Evolutionary conservation across 2,329 filamentous ascomycete genomes (phyloP).

Genomic region (Pseudogymnoascus sp.): DNA sequence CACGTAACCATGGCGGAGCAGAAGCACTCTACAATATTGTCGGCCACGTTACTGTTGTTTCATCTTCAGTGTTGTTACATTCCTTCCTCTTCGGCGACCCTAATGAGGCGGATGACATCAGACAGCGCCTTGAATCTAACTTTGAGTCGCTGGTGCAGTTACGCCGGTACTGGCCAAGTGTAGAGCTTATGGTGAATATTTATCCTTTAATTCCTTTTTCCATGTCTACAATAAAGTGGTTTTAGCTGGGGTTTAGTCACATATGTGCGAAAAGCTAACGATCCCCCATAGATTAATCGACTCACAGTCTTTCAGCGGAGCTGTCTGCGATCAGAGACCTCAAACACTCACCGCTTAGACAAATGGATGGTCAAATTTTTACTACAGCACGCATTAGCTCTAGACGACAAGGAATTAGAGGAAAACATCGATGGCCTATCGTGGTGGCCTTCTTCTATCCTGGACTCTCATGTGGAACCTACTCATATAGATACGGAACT

Average conservation of each 20-base stretch:
- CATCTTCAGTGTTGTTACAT: constrained; percentile 29
- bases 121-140: constrained; percentile 12
- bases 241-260: background rate
- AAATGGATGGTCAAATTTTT: constrained; percentile 16
- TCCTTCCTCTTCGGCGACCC: constrained; percentile 26
- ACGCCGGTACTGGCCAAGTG: constrained; percentile 13
- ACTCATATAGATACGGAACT: background rate
- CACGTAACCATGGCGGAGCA: constrained; percentile 20
- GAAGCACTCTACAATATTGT: constrained; percentile 28
- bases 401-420: constrained; percentile 10
- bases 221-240: background rate
- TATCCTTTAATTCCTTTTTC: background rate
- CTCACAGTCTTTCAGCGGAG: constrained; percentile 13
- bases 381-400: constrained; percentile 13
- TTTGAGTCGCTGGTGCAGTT: constrained; percentile 16
- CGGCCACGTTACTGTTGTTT: constrained; percentile 30
- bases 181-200: constrained; percentile 11
- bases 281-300: constrained; percentile 7
- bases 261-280: background rate
- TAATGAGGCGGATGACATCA: constrained; percentile 6
- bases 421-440: background rate
- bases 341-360: constrained; percentile 12
- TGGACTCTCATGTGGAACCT: background rate
- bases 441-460: background rate
- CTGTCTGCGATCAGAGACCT: constrained; percentile 10